Base-by-base conservation (phyloP, 768 basidiomycete genomes). In the Crassisporium funariophilum region DNA sequence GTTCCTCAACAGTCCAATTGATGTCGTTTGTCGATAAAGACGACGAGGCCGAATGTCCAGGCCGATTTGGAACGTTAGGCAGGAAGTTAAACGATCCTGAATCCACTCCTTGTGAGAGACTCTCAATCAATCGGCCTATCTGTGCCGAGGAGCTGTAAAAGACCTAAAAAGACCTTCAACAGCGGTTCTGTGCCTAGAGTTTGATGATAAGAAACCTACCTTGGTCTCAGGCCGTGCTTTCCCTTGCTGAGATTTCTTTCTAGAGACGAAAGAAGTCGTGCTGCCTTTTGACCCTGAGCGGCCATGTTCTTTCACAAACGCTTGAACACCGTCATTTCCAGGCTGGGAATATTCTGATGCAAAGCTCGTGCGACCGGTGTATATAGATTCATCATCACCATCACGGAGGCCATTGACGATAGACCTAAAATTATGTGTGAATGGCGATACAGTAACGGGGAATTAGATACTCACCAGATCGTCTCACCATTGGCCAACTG, bases 401-500 rank as follows among this genome's bases (percentile, higher is more conserved):
- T 88, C 86, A 41, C 91, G 83, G 52, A 93, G 70, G 11, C 88
- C 86, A 57, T 91, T 89, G 38, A 93, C 87, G 55, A 92, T 86
- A 52, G 82, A 83, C 88, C 88, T 87, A 58, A 39, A 51, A 46
- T 43, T 46, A 47, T 44, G 42, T 55, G 53, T 61, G 52, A 52
- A 60, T 47, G 40, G 22, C 17, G 41, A 40, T 23, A 24, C 4
- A 49, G 37, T 25, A 47, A 36, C 24, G 46, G 16, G 29, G 41
- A 27, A 39, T 25, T 51, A 35, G 36, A 19, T 53, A 73, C 82
- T 47, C 44, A 88, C 91, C 91, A 93, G 50, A 93, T 83, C 6
- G 87, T 89, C 62, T 91, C 84, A 17, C 91, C 91, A 60, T 91
- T 91, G n/a, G 88, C 86, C 58, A 91, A 69, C 60, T 92, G 86